phyloP scores from a whole-genome alignment of 257 asterid genomes.

The Nicotiana knightiana region DNA sequence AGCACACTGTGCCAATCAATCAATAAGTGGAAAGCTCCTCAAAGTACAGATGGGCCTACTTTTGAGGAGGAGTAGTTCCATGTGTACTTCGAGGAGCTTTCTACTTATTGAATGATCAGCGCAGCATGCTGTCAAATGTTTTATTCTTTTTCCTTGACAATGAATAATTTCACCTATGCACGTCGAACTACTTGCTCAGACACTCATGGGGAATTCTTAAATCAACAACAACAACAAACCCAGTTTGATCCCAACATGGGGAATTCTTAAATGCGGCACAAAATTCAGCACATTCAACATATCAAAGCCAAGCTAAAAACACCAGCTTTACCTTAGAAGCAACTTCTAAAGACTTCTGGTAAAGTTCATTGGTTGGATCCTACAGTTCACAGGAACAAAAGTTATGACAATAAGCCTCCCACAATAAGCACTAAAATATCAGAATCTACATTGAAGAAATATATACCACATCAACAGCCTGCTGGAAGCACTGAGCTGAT shows the following conservation, averaged over 20 bases:
- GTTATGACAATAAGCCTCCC: background rate
- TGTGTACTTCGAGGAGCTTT: background rate
- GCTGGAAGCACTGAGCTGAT: slow-evolving; percentile 55
- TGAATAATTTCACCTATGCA: background rate
- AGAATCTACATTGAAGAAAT: background rate
- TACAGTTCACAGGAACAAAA: slow-evolving; percentile 24
- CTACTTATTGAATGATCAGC: background rate
- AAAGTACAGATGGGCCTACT: background rate
- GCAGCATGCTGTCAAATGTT: background rate
- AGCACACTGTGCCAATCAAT: background rate
- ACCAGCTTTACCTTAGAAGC: slow-evolving; percentile 55
- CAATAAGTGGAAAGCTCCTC: background rate
- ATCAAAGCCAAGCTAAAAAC: background rate
- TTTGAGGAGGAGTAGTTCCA: background rate
- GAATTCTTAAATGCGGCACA: background rate
- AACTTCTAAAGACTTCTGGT: slow-evolving; percentile 71
- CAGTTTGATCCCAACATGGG: background rate
- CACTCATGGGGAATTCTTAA: background rate
- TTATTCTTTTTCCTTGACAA: background rate
- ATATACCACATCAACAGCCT: slow-evolving; percentile 61
- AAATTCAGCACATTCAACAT: background rate
- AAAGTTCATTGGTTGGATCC: slow-evolving; percentile 81
- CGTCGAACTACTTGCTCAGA: background rate
- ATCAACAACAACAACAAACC: no score
- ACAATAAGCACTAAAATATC: background rate